Percentiles rank a stretch among this genome's conserved stretches.
Evolutionary conservation across 495 filamentous ascomycete species (phyloP).

Genomic region (Lepidopterella palustris): DNA sequence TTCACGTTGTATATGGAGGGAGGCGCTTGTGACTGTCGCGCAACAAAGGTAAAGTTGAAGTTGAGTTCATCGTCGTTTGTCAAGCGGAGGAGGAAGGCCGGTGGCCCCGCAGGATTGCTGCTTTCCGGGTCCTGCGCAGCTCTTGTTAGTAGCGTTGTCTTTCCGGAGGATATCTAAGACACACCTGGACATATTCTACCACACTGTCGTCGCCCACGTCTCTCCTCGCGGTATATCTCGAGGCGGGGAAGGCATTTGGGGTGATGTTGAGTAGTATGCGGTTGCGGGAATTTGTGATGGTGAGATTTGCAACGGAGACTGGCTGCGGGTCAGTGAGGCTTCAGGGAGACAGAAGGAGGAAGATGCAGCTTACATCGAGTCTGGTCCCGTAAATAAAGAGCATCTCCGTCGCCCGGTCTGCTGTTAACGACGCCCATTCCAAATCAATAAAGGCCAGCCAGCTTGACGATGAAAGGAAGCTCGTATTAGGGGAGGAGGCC

Average conservation of each 20-base stretch:
- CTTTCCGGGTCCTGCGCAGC: constrained; percentile 63
- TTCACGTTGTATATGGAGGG: constrained; percentile 39
- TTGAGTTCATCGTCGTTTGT: constrained; percentile 83
- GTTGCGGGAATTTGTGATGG: constrained; percentile 68
- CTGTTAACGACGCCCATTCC: constrained; percentile 90
- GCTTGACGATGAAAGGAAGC: constrained; percentile 6
- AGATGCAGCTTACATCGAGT: constrained; percentile 58
- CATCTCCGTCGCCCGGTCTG: constrained; percentile 66
- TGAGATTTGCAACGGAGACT: constrained; percentile 82
- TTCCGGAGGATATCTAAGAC: constrained; percentile 13
- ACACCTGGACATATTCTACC: constrained; percentile 88
- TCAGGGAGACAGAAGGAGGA: constrained; percentile 11
- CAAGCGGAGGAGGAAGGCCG: constrained; percentile 78
- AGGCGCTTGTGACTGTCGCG: constrained; percentile 58
- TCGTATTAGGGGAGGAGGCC: neutral
- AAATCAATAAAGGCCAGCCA: constrained; percentile 14
- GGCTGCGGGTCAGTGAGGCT: constrained; percentile 15
- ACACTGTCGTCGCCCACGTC: constrained; percentile 65
- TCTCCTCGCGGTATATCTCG: constrained; percentile 68
- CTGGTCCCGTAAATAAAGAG: constrained; percentile 84
- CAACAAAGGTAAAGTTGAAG: constrained; percentile 86
- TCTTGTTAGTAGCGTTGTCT: neutral
- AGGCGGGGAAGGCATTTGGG: constrained; percentile 86
- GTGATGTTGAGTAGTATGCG: constrained; percentile 68
- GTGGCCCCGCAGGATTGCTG: constrained; percentile 46